Evolutionary conservation across 2,329 filamentous ascomycete genomes (phyloP).

Genomic region (Aspergillus sp.): DNA sequence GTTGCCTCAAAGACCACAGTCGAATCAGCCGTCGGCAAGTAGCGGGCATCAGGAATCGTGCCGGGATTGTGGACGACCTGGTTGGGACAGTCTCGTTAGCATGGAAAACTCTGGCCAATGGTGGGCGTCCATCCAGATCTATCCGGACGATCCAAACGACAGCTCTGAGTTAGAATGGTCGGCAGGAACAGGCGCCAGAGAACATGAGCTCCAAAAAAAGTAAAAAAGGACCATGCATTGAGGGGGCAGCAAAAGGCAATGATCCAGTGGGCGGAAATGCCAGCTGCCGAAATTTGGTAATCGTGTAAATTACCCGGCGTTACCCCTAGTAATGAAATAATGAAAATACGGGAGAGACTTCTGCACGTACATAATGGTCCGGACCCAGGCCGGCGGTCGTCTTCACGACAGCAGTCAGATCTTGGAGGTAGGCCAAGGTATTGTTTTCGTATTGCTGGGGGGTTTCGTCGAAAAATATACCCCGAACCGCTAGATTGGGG

Average conservation of each 20-base stretch:
- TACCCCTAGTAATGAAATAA: slow-evolving; percentile 2
- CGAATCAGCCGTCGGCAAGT: slow-evolving; percentile 46
- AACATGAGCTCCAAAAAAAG: not conserved
- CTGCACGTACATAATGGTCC: slow-evolving; percentile 40
- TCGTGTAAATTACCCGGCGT: slow-evolving; percentile 13
- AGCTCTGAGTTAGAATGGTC: not conserved
- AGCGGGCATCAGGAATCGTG: slow-evolving; percentile 44
- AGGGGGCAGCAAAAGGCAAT: not conserved
- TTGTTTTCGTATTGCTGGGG: slow-evolving; percentile 40
- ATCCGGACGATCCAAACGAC: slow-evolving; percentile 3
- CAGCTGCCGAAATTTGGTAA: slow-evolving; percentile 1
- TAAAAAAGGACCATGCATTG: not conserved
- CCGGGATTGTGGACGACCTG: slow-evolving; percentile 52
- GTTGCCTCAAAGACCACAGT: slow-evolving; percentile 51
- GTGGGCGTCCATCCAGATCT: not conserved
- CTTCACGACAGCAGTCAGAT: slow-evolving; percentile 37
- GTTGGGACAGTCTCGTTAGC: slow-evolving; percentile 10
- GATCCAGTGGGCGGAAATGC: not conserved
- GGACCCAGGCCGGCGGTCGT: slow-evolving; percentile 35
- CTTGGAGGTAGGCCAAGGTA: slow-evolving; percentile 37
- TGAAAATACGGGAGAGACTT: slow-evolving; percentile 5
- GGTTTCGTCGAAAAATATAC: slow-evolving; percentile 55
- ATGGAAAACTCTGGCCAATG: slow-evolving; percentile 17
- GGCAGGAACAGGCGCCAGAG: not conserved
- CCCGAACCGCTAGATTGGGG: slow-evolving; percentile 45